Evolutionary conservation across 163 green algal species (phyloP), one percentile per base, ranked within the genome.

Genomic region (Prototheca stagnorum): DNA sequence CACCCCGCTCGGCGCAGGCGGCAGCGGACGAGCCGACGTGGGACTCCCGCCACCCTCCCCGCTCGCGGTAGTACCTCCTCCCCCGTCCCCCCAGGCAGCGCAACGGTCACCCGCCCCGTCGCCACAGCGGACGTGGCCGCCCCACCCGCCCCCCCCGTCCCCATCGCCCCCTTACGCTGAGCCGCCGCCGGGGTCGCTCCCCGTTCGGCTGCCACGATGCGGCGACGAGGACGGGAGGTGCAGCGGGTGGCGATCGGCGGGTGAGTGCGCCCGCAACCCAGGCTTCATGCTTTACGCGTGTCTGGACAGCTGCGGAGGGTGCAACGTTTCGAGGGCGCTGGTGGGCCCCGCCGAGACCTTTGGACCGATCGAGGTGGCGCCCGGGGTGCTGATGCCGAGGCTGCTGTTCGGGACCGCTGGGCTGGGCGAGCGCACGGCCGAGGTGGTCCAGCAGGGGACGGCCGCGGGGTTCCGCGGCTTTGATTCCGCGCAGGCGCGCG

Each of bases 361-460:
- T 1, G 35, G 45, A 8, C 35, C 21, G 31, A 39, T 62, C 39
- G 24, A 48, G 15, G 51, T 85, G 0, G 70, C 63, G 35, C 74
- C 62, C 9, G 63, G 67, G 9, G 47, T 78, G 26, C 41, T 54
- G 19, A 82, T 90, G 75, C 81, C 79, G 3, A 59, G 47, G 3
- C 47, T 88, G 3, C 80, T 77, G 0, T 90, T 83, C 62, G 81
- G 81, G 36, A 86, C 77, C 5, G 81, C 81, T 0, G 82, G 72
- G 0, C 59, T 93, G 35, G 68, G 67, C 1, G 47, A 62, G 8
- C 15, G 39, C 14, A 84, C 81, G 2, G 22, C 23, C 5, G 26
- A 65, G 17, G 75, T 75, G 3, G 74, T 84, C 35, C 24, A 58
- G 2, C 43, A 44, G 26, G 82, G 81, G n/a, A 50, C 85, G 22